Evolutionary conservation across 352 stramenopile species (phyloP), one percentile per base, ranked within the genome.

Genomic region (Thalassiosira mediterranea): DNA sequence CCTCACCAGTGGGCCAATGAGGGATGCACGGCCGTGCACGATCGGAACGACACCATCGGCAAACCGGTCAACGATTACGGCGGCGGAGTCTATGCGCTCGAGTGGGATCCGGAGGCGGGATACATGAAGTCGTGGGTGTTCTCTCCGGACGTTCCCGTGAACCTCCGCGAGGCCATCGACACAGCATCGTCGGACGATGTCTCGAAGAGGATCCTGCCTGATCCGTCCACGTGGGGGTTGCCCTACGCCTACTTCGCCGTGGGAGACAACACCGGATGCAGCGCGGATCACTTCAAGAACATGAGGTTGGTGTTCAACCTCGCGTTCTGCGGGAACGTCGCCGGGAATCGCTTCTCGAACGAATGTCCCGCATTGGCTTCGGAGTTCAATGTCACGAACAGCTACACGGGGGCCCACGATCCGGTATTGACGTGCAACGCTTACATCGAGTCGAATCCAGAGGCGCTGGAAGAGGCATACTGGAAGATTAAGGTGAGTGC

Each of bases 1-100:
- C 75, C 76, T 28, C 83, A 93, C 76, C 88, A 93, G 78, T 93
- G 88, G 88, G 46, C 83, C 4, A 93, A 93, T 71, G 79, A 93
- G 68, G 88, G 88, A 31, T 93, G 88, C 65, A 89, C 90, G 5
- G 81, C 79, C 17, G 76, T 89, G 11, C 68, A 86, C 46, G 40
- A 76, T 11, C 44, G 80, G 5, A 84, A 84, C 34, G 64, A 79
- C 52, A 90, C 84, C 0, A 46, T 92, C 15, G 88, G 88, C 21
- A 60, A 32, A 28, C 79, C 76, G 31, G 74, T 93, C 10, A 93
- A 93, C 71, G 68, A 81, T 47, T 76, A 83, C 48, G 88, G 88
- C 58, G 88, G 88, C 32, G 86, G 86, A 34, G 44, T 91, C 0
- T 92, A 89, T 70, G 88, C 71, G 8, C 72, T 92, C 23, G 88